These are phyloP conservation scores for Immersiella caudata DNA, from an alignment of 495 filamentous ascomycete species.

Conservation along the genomic window DNA sequence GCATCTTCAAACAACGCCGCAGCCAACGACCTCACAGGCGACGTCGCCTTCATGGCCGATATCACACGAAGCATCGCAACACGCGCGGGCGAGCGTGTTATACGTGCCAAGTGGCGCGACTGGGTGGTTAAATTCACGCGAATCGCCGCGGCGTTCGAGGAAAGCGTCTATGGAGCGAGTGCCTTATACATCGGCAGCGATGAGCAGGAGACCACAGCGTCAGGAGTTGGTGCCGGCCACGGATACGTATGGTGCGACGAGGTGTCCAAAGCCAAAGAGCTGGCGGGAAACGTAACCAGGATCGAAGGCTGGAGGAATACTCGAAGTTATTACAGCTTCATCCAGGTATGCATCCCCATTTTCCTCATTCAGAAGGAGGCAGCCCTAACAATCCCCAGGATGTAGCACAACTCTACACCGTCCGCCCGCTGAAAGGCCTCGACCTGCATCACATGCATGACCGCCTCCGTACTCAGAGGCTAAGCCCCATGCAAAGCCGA, in stretches of 20 bases:
- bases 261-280: slow-evolving; percentile 73
- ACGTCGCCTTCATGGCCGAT: slow-evolving; percentile 85
- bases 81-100: slow-evolving; percentile 84
- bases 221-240: slow-evolving; percentile 65
- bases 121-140: slow-evolving; percentile 91
- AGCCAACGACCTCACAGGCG: slow-evolving; percentile 74
- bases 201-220: slow-evolving; percentile 61
- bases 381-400: slow-evolving; percentile 49
- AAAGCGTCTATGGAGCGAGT: slow-evolving; percentile 87
- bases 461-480: slow-evolving; percentile 75
- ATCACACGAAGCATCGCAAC: slow-evolving; percentile 80
- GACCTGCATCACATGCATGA: slow-evolving; percentile 93
- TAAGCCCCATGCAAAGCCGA: slow-evolving; percentile 68
- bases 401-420: slow-evolving; percentile 61
- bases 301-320: slow-evolving; percentile 97
- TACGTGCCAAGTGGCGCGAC: slow-evolving; percentile 85
- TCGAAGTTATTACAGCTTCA: slow-evolving; percentile 90
- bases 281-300: slow-evolving; percentile 83
- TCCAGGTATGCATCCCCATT: slow-evolving; percentile 62
- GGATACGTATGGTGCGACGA: slow-evolving; percentile 96
- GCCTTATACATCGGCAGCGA: slow-evolving; percentile 87
- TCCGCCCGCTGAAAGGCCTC: slow-evolving; percentile 76
- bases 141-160: slow-evolving; percentile 91
- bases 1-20: slow-evolving; percentile 41
- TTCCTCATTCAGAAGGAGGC: slow-evolving; percentile 1